These are phyloP conservation scores for Paecilomyces dactylethromorphus DNA, from an alignment of 2,329 filamentous ascomycete species.

Conservation along the genomic window DNA sequence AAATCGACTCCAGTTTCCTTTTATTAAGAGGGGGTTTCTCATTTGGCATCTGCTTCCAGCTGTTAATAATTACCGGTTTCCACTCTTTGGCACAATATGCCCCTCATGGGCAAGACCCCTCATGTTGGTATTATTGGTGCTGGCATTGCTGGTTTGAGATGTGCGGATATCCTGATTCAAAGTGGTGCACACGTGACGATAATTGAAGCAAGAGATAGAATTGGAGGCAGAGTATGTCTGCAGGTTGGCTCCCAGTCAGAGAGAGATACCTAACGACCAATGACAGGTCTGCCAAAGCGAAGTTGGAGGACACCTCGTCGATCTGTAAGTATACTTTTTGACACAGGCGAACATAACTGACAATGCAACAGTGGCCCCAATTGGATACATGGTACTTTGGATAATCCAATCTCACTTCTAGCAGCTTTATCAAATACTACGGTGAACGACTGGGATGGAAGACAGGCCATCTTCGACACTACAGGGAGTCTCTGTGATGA, in stretches of 20 bases:
- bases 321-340: slow-evolving; percentile 41
- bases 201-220: slow-evolving; percentile 51
- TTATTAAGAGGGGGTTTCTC: background rate
- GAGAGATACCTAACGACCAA: slow-evolving; percentile 5
- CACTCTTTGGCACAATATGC: slow-evolving; percentile 7
- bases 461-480: slow-evolving; percentile 41
- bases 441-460: slow-evolving; percentile 48
- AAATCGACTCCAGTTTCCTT: slow-evolving; percentile 3
- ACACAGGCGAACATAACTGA: slow-evolving; percentile 8
- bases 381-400: slow-evolving; percentile 57
- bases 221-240: slow-evolving; percentile 50
- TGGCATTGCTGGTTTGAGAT: slow-evolving; percentile 54
- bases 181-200: slow-evolving; percentile 53
- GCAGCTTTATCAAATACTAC: slow-evolving; percentile 47
- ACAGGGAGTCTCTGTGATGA: slow-evolving; percentile 37
- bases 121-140: slow-evolving; percentile 56
- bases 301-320: slow-evolving; percentile 45
- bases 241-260: background rate
- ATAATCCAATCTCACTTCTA: slow-evolving; percentile 55
- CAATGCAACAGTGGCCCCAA: slow-evolving; percentile 48
- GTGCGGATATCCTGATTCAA: slow-evolving; percentile 51
- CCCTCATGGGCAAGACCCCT: slow-evolving; percentile 32
- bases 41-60: slow-evolving; percentile 2
- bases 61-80: slow-evolving; percentile 9
- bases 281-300: slow-evolving; percentile 44